These are phyloP conservation scores for Ophiostoma montium DNA, from an alignment of 2,329 filamentous ascomycete species.

Conservation along the genomic window DNA sequence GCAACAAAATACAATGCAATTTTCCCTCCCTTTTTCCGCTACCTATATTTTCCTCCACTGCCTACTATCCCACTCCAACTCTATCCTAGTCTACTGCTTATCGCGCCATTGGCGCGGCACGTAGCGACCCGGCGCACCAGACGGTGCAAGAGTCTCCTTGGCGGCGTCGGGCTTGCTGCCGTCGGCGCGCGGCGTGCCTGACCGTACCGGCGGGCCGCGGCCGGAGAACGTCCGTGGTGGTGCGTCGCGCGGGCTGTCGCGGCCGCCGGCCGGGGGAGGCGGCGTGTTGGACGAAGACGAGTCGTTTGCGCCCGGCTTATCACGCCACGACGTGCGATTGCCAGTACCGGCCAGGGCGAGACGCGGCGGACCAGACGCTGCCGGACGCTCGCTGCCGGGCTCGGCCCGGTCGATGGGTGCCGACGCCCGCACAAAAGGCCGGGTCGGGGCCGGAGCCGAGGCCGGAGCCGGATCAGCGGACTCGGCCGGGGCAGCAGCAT, in stretches of 20 bases:
- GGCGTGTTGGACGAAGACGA: conserved; percentile 6
- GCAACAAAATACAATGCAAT: neutral
- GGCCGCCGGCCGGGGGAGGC: neutral
- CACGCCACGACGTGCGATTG: conserved; percentile 37
- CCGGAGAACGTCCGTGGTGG: conserved; percentile 23
- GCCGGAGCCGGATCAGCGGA: conserved; percentile 20
- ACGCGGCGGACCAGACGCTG: conserved; percentile 31
- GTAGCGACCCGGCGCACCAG: conserved; percentile 43
- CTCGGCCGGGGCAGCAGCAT: conserved; percentile 16
- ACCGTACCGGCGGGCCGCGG: conserved; percentile 28
- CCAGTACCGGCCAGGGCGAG: conserved; percentile 32
- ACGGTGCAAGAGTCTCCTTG: conserved; percentile 36
- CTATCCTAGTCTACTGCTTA: no score
- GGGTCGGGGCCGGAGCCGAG: conserved; percentile 14
- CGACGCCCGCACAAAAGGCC: conserved; percentile 19
- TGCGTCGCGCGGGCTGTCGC: conserved; percentile 11
- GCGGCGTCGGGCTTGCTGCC: conserved; percentile 25
- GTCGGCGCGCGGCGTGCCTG: conserved; percentile 22
- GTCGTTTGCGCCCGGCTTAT: conserved; percentile 35
- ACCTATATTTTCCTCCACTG: neutral
- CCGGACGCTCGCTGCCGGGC: conserved; percentile 26
- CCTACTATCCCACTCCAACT: no score
- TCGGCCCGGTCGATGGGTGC: conserved; percentile 27
- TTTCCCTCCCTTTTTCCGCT: neutral
- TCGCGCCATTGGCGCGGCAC: conserved; percentile 32